Evolutionary conservation across 306 rosid species (phyloP).

Genomic region (Arachis hypogaea): DNA sequence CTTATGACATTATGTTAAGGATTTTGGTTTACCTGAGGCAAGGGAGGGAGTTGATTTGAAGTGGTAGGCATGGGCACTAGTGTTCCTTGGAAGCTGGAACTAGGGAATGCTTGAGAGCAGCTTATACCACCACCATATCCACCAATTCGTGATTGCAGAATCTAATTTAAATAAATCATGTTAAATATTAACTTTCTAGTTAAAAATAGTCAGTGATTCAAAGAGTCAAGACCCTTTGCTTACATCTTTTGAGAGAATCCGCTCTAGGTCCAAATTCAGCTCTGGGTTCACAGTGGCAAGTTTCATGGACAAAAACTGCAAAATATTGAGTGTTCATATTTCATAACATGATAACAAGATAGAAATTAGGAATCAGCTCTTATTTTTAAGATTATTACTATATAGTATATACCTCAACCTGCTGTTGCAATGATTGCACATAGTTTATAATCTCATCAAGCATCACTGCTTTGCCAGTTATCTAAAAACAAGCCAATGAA

Average conservation of each 20-base stretch:
- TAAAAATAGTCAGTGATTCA: neutral
- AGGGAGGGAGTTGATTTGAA: constrained; percentile 56
- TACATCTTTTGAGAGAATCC: constrained; percentile 78
- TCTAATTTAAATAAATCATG: constrained; percentile 40
- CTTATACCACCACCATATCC: constrained; percentile 55
- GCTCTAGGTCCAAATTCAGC: constrained; percentile 64
- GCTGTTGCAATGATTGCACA: constrained; percentile 88
- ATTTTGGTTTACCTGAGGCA: constrained; percentile 57
- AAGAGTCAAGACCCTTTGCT: constrained; percentile 35
- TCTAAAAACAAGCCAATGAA: constrained; percentile 40
- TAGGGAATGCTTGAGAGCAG: constrained; percentile 53
- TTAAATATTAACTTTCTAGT: constrained; percentile 1
- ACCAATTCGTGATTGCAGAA: constrained; percentile 53
- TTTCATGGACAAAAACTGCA: constrained; percentile 85
- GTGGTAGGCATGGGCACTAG: constrained; percentile 46
- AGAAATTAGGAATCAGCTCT: neutral
- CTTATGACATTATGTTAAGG: no score
- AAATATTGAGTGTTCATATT: neutral
- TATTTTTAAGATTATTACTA: constrained; percentile 12
- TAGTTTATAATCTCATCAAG: constrained; percentile 90
- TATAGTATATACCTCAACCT: constrained; percentile 70
- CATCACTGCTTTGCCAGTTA: constrained; percentile 86
- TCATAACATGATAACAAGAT: no score
- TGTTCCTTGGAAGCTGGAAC: constrained; percentile 54
- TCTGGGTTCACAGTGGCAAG: constrained; percentile 81